Base-by-base conservation (phyloP, 306 rosid species). In the Cicer judaicum region DNA sequence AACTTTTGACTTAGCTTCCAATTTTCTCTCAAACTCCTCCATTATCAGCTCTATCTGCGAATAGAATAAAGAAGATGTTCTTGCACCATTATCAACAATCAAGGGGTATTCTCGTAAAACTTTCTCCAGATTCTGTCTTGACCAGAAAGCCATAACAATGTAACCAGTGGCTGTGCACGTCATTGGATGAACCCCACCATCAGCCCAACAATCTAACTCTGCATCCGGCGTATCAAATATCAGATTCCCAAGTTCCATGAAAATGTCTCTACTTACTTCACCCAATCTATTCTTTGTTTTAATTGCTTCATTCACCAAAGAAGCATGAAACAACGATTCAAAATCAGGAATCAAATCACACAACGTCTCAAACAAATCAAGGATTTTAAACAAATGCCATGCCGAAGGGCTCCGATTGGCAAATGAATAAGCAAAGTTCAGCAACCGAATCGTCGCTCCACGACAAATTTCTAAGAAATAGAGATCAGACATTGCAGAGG, bases 391-490 rank as follows among this genome's bases (percentile, higher is more conserved):
- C 46, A 88, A 36, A 6, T 85, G 80, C 86, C 88, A 89, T 0
- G 85, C 82, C 5, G 88, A 77, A 8, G 89, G 81, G 54, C 88
- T 85, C 16, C 87, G 84, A 3, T 87, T 83, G 0, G 88, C 91
- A 0, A 86, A 72, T 0, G 86, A 88, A 39, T 78, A 87, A 0
- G 91, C 88, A 10, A 87, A 84, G 46, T 83, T 88, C 71, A 92
- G 77, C 3, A 90, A 83, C 80, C 84, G 88, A 80, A 86, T 75
- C 57, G 80, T 77, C 4, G 89, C 80, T 57, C 87, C 87, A 0
- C 89, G 77, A 55, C 94, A 92, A 18, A 88, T 83, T 75, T 90
- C 92, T 83, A 84, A 80, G 82, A 93, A 90, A 15, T 94, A 86
- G 55, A 79, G 85, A 19, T 87, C 84, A 1, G 90, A 82, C 12